A percentile compares a stretch with the other conserved stretches of the same genome.
Evolutionary conservation across 2,329 filamentous ascomycete genomes (phyloP).

Genomic region (Botrytis elliptica): DNA sequence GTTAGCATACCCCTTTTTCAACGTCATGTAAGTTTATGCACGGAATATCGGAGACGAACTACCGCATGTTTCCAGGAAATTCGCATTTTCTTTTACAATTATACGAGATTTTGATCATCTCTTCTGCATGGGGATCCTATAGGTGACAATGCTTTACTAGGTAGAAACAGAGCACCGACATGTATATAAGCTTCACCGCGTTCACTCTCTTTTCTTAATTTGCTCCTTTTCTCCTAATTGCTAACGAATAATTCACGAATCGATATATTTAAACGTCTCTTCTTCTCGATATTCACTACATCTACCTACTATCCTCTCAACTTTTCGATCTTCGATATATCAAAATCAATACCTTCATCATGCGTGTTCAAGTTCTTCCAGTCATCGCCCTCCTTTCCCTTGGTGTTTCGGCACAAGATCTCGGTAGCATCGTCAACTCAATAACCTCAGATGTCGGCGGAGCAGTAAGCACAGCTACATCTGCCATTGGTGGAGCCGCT

Average conservation of each 20-base stretch:
- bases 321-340: background rate
- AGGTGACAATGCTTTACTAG: background rate
- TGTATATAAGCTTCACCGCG: background rate
- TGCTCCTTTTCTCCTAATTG: background rate
- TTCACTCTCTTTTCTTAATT: background rate
- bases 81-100: background rate
- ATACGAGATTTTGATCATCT: slow-evolving; percentile 11
- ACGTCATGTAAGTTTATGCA: background rate
- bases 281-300: background rate
- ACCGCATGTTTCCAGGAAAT: background rate
- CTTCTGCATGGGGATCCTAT: background rate
- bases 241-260: background rate
- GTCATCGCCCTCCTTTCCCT: slow-evolving; percentile 14
- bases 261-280: background rate
- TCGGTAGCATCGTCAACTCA: background rate
- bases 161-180: background rate
- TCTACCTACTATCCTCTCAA: background rate
- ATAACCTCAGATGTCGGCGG: slow-evolving; percentile 17
- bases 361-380: slow-evolving; percentile 21
- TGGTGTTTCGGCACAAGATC: background rate
- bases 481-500: background rate
- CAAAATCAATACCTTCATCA: background rate
- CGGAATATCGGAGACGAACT: background rate
- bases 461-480: background rate
- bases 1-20: background rate